Evolutionary conservation across 495 filamentous ascomycete species (phyloP), one percentile per base, ranked within the genome.

Genomic region (Penicillium psychrofluorescens): DNA sequence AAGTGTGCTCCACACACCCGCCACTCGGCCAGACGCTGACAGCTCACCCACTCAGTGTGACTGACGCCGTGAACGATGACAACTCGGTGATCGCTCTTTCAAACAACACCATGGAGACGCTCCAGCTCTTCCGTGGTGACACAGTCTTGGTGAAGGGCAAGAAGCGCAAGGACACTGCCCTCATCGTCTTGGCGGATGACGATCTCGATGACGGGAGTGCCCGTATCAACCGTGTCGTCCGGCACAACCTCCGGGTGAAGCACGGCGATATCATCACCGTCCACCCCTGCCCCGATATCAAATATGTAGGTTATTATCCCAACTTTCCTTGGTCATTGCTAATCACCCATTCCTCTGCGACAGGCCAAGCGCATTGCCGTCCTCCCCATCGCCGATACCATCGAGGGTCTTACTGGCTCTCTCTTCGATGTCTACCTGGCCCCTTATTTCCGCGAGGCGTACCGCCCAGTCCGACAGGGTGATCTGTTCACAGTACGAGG

Each of bases 261-360:
- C 91, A 95, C 63, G 94, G 92, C 53, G 92, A 98, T 64, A 83
- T 97, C 53, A 82, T 97, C 59, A 95, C 90, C 41, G 87, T 98
- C 45, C 90, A 97, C 74, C 79, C 92, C n/a, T 98, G 92, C 72
- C 91, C 94, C n/a, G 92, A 98, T 64, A 98, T 98, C 72, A 98
- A 98, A 95, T 98, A 98, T 68, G 90, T 96, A 71, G 62, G 89
- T 66, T 11, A 42, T 11, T 2, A 9, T 12, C 22, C 2, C 4
- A 8, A 9, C 1, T 27, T 11, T n/a, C 0, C 5, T 38, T 10
- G 38, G 35, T 38, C 41, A 15, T 15, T 34, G 33, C 43, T 53
- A 52, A 55, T 44, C 11, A 12, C 34, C 40, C 45, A 14, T 41
- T 48, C 28, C 35, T 35, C 11, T 40, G 9, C 29, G 42, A 33